phyloP scores from a whole-genome alignment of 163 green algal species.

The Prototheca wickerhamii region DNA sequence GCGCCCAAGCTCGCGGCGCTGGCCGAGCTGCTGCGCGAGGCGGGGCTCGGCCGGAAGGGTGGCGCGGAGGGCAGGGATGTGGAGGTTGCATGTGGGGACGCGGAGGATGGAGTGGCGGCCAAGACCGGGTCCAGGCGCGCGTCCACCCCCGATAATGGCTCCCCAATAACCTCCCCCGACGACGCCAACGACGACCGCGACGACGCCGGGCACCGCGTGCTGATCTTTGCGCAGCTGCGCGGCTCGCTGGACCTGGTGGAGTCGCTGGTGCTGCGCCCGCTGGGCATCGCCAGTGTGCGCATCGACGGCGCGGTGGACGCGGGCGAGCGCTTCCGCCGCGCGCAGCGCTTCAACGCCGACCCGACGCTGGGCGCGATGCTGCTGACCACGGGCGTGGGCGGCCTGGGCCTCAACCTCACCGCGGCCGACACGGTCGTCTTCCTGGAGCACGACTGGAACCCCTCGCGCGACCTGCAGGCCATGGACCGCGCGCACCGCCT shows the following conservation, averaged over 20 bases:
- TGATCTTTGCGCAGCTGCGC: conserved; percentile 96
- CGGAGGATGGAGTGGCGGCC: not conserved
- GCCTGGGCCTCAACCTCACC: conserved; percentile 96
- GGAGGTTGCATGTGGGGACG: conserved; percentile 4
- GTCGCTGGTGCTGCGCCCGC: conserved; percentile 59
- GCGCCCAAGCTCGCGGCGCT: conserved; percentile 90
- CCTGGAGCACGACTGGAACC: conserved; percentile 99
- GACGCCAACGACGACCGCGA: conserved; percentile 2
- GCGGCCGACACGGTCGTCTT: conserved; percentile 96
- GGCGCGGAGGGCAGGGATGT: not conserved
- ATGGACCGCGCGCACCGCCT: conserved; percentile 98
- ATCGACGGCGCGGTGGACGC: conserved; percentile 81
- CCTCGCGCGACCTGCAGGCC: conserved; percentile 94
- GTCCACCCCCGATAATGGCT: no score
- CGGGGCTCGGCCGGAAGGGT: conserved; percentile 46
- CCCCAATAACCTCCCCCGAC: not conserved
- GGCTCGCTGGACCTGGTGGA: conserved; percentile 86
- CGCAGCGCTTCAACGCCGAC: conserved; percentile 91
- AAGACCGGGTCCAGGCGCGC: conserved; percentile 4
- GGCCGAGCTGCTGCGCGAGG: conserved; percentile 75
- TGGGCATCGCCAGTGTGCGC: conserved; percentile 70
- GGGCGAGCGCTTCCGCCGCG: conserved; percentile 62
- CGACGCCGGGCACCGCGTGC: conserved; percentile 63
- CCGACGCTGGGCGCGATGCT: conserved; percentile 93
- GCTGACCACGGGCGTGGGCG: conserved; percentile 82